Base-by-base conservation (phyloP, 257 asterid species). In the Marsdenia floribunda region DNA sequence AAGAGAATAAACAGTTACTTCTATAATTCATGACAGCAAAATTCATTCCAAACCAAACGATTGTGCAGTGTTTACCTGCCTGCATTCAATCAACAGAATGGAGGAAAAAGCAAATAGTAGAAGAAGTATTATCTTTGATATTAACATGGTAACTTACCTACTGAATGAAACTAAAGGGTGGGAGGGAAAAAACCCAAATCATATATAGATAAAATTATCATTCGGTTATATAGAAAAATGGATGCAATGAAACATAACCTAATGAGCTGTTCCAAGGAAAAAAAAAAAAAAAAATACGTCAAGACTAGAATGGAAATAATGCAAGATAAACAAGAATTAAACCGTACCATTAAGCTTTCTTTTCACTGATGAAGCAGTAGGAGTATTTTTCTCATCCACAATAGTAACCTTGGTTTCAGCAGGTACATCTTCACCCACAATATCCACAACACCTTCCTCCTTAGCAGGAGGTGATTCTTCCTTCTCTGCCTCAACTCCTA, bases 301-400 rank as follows among this genome's bases (percentile, higher is more conserved):
- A n/a, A 46, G 14, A 73, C 49, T 44, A 44, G 49, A 72, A 35
- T 66, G 33, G 35, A 71, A 73, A 57, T 18, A 57, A 74, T 19
- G n/a, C 26, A 50, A 59, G 26, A 49, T 3, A 71, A 26, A 12
- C 33, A 71, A 77, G 79, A 65, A 59, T 38, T 24, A 70, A 47
- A 38, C 29, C 83, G 77, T 80, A 93, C 96, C 96, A 77, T 79
- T 72, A 60, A 86, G 83, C 80, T 93, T 93, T 81, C 98, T 85
- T 84, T 93, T 93, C 61, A 60, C 82, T 0, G 88, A 82, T 73
- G 84, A 54, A 52, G 52, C 73, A 35, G 77, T 78, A 73, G 88
- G 70, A 12, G 11, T 77, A 21, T 83, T 57, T 80, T 82, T 86
- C 68, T 73, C 84, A 33, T 77, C 92, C 81, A 59, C 79, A 81